Evolutionary conservation across 495 filamentous ascomycete species (phyloP).

Genomic region (Tuber brumale): DNA sequence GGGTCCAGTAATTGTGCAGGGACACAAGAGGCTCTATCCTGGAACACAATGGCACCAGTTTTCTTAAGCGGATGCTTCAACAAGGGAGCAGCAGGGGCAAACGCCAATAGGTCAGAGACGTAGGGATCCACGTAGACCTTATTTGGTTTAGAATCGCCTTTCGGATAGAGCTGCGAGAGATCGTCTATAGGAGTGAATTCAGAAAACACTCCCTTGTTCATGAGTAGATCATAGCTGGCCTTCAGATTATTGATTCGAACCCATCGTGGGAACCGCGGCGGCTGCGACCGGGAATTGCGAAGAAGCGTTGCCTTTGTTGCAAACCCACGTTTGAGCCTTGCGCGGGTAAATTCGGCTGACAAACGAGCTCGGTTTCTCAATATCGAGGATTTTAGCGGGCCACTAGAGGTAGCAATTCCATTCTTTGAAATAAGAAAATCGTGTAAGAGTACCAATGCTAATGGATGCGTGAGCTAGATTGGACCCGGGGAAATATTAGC

Average conservation of each 20-base stretch:
- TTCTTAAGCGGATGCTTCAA: constrained; percentile 64
- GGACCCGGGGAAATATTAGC: background rate
- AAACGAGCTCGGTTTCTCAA: constrained; percentile 76
- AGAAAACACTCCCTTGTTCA: constrained; percentile 13
- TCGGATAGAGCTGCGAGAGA: constrained; percentile 13
- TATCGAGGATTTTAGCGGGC: constrained; percentile 67
- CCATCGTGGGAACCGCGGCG: constrained; percentile 65
- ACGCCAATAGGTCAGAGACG: constrained; percentile 74
- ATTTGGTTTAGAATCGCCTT: constrained; percentile 3
- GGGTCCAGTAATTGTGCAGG: constrained; percentile 77
- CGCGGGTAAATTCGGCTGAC: constrained; percentile 70
- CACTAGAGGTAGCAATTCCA: constrained; percentile 69
- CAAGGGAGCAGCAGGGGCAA: constrained; percentile 62
- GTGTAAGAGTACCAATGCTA: constrained; percentile 77
- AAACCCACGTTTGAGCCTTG: constrained; percentile 64
- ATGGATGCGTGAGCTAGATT: constrained; percentile 65
- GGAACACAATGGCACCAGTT: constrained; percentile 71
- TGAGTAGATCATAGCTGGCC: constrained; percentile 21
- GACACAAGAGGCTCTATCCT: constrained; percentile 96
- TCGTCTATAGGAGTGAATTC: constrained; percentile 21
- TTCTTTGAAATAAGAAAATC: constrained; percentile 74
- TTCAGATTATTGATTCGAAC: constrained; percentile 77
- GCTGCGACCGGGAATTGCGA: constrained; percentile 19
- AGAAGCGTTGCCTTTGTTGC: constrained; percentile 58
- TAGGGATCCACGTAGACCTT: constrained; percentile 61